phyloP scores from a whole-genome alignment of 345 rosid genomes.

The Syzygium aqueum region DNA sequence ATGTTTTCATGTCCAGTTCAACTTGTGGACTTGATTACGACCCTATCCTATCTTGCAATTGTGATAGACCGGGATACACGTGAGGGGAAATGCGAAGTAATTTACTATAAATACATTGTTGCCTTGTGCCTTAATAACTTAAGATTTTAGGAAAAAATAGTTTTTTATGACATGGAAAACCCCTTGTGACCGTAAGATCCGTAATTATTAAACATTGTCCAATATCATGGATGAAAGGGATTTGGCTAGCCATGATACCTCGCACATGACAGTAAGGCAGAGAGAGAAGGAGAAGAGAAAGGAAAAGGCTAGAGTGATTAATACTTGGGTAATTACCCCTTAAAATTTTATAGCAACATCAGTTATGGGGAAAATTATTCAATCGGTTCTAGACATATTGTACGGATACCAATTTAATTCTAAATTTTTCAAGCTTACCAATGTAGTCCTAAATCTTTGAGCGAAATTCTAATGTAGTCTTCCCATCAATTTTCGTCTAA shows the following conservation, averaged over 20 bases:
- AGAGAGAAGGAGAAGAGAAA: neutral
- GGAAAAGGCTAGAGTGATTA: neutral
- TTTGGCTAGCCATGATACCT: neutral
- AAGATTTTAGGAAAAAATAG: too few relatives aligned
- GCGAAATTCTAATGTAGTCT: accelerated
- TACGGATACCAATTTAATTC: accelerated
- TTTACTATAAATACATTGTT: neutral
- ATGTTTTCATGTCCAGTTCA: too few relatives aligned
- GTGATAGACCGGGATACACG: neutral
- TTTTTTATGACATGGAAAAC: too few relatives aligned
- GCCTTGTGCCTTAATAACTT: neutral
- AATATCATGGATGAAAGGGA: neutral
- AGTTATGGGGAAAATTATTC: too few relatives aligned
- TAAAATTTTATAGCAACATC: neutral
- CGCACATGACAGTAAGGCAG: neutral
- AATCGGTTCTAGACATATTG: neutral
- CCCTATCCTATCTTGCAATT: neutral
- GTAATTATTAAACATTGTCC: too few relatives aligned
- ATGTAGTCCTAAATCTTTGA: neutral
- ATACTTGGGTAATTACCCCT: neutral
- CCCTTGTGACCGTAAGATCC: too few relatives aligned
- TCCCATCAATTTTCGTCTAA: neutral
- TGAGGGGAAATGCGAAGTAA: neutral
- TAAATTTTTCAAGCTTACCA: neutral
- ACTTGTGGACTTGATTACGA: neutral